phyloP scores from a whole-genome alignment of 164 flowering plant species.

The Nymphaea thermarum region DNA sequence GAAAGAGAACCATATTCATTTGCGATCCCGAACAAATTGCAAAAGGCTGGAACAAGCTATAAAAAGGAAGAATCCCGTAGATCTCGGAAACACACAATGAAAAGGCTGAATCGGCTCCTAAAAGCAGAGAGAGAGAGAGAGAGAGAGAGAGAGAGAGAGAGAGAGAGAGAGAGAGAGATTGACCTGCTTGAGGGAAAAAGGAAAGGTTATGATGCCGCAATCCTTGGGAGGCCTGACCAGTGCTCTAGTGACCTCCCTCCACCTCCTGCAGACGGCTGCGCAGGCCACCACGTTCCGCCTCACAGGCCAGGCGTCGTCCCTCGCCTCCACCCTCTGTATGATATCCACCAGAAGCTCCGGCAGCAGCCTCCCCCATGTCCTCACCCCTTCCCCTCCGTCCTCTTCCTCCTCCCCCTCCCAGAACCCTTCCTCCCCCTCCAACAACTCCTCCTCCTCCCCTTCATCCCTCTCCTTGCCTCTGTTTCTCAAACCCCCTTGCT shows the following conservation, averaged over 20 bases:
- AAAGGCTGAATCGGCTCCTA: too few relatives aligned
- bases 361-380: conserved; percentile 48
- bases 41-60: too few relatives aligned
- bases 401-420: background rate
- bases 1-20: background rate
- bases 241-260: conserved; percentile 46
- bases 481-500: background rate
- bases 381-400: background rate
- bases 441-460: background rate
- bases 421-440: background rate
- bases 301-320: conserved; percentile 63
- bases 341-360: conserved; percentile 83
- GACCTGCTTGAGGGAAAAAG: conserved; percentile 85
- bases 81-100: too few relatives aligned
- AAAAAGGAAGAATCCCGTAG: too few relatives aligned
- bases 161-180: background rate
- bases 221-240: conserved; percentile 19
- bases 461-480: background rate
- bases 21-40: background rate
- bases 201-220: conserved; percentile 51
- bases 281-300: conserved; percentile 66
- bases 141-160: background rate
- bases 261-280: conserved; percentile 74
- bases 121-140: background rate
- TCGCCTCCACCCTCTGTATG: conserved; percentile 50